phyloP scores from a whole-genome alignment of 371 early-diverging fungal genomes.

The Rhizopus microsporus region DNA sequence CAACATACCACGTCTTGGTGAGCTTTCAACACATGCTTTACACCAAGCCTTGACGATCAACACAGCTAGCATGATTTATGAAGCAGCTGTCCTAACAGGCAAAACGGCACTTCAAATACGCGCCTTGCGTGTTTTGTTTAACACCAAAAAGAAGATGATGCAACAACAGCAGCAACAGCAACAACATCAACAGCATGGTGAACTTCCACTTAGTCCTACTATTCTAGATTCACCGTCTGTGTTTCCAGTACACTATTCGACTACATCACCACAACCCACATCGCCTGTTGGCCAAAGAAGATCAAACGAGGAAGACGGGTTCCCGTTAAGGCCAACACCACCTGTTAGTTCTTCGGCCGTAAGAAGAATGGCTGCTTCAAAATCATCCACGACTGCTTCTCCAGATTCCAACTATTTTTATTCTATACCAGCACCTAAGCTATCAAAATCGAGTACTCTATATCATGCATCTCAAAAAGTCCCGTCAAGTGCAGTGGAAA shows the following conservation, averaged over 20 bases:
- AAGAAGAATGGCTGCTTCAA: neutral
- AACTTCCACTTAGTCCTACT: neutral
- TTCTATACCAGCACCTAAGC: neutral
- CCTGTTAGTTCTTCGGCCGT: neutral
- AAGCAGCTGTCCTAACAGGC: conserved; percentile 60
- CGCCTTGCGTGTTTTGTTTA: conserved; percentile 64
- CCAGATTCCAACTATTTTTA: neutral
- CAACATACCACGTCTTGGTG: conserved; percentile 54
- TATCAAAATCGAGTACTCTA: neutral
- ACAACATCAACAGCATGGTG: conserved; percentile 11
- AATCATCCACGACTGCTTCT: neutral
- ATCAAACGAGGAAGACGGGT: neutral
- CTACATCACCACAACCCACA: neutral
- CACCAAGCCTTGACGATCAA: conserved; percentile 67
- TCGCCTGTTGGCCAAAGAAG: neutral
- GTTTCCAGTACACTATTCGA: neutral
- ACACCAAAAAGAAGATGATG: conserved; percentile 60
- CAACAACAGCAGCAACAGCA: conserved; percentile 55
- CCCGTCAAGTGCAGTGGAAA: neutral
- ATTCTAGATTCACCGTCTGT: neutral
- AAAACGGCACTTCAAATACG: conserved; percentile 66
- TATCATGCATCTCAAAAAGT: conserved; percentile 1
- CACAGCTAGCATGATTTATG: conserved; percentile 72
- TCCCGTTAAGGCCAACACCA: neutral
- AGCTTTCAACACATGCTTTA: conserved; percentile 65